phyloP scores from a whole-genome alignment of 306 rosid species.

The Inga oerstediana region DNA sequence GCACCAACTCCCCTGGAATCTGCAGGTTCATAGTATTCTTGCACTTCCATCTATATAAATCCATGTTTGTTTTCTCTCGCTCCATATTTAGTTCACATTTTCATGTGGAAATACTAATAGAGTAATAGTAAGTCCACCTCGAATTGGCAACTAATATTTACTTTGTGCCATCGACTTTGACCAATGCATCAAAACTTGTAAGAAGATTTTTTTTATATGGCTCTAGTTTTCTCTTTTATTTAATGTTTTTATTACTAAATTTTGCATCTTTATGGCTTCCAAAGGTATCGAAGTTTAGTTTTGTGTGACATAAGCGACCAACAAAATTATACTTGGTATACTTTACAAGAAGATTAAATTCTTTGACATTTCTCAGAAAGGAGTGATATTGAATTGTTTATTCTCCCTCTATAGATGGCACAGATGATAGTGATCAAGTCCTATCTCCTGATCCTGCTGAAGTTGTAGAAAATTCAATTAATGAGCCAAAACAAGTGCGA shows the following conservation, averaged over 20 bases:
- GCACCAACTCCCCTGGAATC: slow-evolving; percentile 40
- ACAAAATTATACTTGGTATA: neutral
- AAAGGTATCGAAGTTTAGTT: slow-evolving; percentile 14
- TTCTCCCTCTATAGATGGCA: slow-evolving; percentile 37
- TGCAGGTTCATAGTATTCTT: slow-evolving; percentile 47
- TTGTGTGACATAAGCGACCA: neutral
- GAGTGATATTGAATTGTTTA: slow-evolving; percentile 26
- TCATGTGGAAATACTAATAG: slow-evolving; percentile 3
- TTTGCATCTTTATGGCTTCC: slow-evolving; percentile 22
- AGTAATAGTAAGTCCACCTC: slow-evolving; percentile 1
- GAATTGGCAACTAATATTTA: slow-evolving; percentile 9
- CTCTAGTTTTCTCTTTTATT: slow-evolving; percentile 10
- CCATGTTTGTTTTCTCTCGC: neutral
- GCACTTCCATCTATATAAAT: slow-evolving; percentile 13
- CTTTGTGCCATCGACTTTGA: slow-evolving; percentile 27
- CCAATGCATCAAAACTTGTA: slow-evolving; percentile 10
- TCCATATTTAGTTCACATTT: neutral
- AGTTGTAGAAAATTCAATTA: slow-evolving; percentile 24
- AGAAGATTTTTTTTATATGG: slow-evolving; percentile 7
- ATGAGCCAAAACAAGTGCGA: slow-evolving; percentile 29
- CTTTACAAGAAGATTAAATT: neutral
- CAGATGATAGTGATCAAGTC: slow-evolving; percentile 34
- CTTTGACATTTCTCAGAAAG: neutral
- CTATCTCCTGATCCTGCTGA: slow-evolving; percentile 35
- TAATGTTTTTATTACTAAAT: neutral